These are phyloP conservation scores for Xylaria hypoxylon DNA, from an alignment of 2,329 filamentous ascomycete genomes.

Conservation along the genomic window DNA sequence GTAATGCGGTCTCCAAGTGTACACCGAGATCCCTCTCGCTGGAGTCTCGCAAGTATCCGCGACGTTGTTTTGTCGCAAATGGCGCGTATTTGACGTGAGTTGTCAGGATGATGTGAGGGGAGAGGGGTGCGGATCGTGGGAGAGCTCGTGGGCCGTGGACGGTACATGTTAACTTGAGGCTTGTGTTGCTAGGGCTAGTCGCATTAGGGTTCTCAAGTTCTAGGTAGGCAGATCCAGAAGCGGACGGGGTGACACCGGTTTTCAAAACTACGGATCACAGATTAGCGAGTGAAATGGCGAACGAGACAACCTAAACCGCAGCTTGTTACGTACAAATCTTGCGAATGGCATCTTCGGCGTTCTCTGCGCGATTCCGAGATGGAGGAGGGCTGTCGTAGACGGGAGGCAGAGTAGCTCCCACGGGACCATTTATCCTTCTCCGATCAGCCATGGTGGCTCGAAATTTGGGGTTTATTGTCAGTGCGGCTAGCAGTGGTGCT, in stretches of 20 bases:
- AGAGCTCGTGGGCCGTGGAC: slow-evolving; percentile 94
- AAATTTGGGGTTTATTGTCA: slow-evolving; percentile 1
- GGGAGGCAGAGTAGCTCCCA: slow-evolving; percentile 79
- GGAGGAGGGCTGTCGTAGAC: slow-evolving; percentile 68
- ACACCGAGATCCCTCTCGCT: slow-evolving; percentile 90
- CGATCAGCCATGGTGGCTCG: slow-evolving; percentile 76
- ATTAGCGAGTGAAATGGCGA: slow-evolving; percentile 21
- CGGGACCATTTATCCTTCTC: slow-evolving; percentile 89
- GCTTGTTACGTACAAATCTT: slow-evolving; percentile 79
- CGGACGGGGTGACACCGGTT: slow-evolving; percentile 91
- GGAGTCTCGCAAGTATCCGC: slow-evolving; percentile 87
- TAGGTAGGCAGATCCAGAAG: slow-evolving; percentile 91
- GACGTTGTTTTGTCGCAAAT: slow-evolving; percentile 84
- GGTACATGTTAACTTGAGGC: slow-evolving; percentile 91
- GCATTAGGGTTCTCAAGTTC: slow-evolving; percentile 68
- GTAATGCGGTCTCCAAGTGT: slow-evolving; percentile 89
- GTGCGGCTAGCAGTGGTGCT: neutral
- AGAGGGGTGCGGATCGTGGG: slow-evolving; percentile 89
- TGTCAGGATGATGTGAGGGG: slow-evolving; percentile 88
- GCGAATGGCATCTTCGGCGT: slow-evolving; percentile 77
- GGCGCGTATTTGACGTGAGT: slow-evolving; percentile 97
- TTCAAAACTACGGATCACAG: slow-evolving; percentile 71
- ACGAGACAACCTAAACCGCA: slow-evolving; percentile 16
- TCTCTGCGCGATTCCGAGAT: slow-evolving; percentile 50
- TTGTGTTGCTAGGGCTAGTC: slow-evolving; percentile 63